A percentile compares a stretch with the other conserved stretches of the same genome.
These are phyloP conservation scores for Lodderomyces orthopsilosis DNA, from an alignment of 1,139 yeast species.

Conservation along the genomic window DNA sequence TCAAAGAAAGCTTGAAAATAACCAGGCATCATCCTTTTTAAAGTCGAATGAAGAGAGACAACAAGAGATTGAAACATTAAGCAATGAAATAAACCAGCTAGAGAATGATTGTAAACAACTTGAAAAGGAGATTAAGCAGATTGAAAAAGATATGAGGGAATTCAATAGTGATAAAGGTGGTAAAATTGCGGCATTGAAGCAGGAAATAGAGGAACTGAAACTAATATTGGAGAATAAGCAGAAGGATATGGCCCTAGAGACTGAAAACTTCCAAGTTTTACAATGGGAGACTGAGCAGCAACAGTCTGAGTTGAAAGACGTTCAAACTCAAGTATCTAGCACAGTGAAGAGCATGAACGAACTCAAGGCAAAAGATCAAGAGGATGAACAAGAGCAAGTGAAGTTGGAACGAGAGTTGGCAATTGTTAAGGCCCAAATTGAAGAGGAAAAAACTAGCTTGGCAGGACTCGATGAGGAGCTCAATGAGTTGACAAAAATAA, in stretches of 20 bases:
- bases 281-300: conserved; percentile 74
- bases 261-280: conserved; percentile 58
- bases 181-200: conserved; percentile 67
- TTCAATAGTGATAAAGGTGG: conserved; percentile 77
- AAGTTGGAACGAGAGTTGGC: conserved; percentile 29
- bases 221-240: conserved; percentile 39
- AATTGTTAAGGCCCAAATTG: conserved; percentile 44
- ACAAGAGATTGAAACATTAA: conserved; percentile 48
- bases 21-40: conserved; percentile 57
- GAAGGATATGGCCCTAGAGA: conserved; percentile 40
- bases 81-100: conserved; percentile 35
- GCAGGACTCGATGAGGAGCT: conserved; percentile 79
- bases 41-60: conserved; percentile 49
- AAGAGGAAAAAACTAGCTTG: conserved; percentile 60
- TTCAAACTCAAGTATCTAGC: conserved; percentile 41
- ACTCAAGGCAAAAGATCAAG: conserved; percentile 30
- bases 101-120: conserved; percentile 24
- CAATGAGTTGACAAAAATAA: conserved; percentile 54
- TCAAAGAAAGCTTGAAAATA: conserved; percentile 56
- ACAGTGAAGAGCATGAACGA: conserved; percentile 36
- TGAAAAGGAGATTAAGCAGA: conserved; percentile 46
- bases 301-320: conserved; percentile 50
- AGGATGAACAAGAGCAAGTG: conserved; percentile 25
- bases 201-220: conserved; percentile 47
- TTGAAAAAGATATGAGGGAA: conserved; percentile 79